Base-by-base conservation (phyloP, 2,329 filamentous ascomycete genomes). In the Beauveria brongniartii region DNA sequence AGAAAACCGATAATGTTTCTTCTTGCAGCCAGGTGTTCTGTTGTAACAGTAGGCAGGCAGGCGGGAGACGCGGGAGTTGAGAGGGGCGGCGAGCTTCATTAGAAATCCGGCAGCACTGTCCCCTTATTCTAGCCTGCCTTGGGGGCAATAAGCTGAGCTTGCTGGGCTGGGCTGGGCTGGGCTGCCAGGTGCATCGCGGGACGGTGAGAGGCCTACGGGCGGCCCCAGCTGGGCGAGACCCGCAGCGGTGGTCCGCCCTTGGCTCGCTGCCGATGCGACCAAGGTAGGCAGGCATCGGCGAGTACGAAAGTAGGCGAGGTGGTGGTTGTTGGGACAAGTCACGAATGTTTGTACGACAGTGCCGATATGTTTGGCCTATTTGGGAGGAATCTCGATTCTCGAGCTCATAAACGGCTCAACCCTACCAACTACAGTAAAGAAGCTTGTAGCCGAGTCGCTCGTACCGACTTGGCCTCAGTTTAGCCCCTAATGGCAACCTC, bases 51-150 rank as follows among this genome's bases (percentile, higher is more conserved):
- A 24, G 26, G 30, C 5, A 54, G 43, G 26, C 4, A 34, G 53
- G n/a, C 22, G n/a, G 37, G 37, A 43, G 40, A 26, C 18, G 34
- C 24, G 24, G 30, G 30, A 20, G 48, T 50, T 43, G 57, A 57
- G 57, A 50, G 46, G 34, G 34, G 34, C 34, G 34, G 57, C 41
- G 40, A 30, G 57, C 28, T 53, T 50, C 56, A 59, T 59, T 59
- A 53, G 57, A 59, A 59, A 59, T 59, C 48, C n/a, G 18, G 34
- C 20, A n/a, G 46, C 22, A 5, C 26, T 37, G 48, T 59, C 57
- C 50, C 34, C 57, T 41, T 59, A 59, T 59, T 59, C 48, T 46
- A 37, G 34, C 7, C 30, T 40, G 16, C 34, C 37, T 10, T 20
- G 28, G 47, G 14, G 30, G 34, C 30, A 34, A 34, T 4, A 12